Conservation (phyloP, 2,329 filamentous ascomycete species). For the Paecilomyces dactylethromorphus region DNA sequence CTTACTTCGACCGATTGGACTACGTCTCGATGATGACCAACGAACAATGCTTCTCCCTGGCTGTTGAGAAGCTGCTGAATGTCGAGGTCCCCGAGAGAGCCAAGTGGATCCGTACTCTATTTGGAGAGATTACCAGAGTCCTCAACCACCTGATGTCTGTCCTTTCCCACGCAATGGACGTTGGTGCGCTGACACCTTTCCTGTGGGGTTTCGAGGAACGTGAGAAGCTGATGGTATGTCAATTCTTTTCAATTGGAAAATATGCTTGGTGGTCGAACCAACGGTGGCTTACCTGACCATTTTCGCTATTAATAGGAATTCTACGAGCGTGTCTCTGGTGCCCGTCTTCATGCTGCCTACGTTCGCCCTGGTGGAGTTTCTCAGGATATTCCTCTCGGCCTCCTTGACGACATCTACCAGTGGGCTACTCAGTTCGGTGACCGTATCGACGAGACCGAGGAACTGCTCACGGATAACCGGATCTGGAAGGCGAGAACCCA, state of each 20-base stretch:
- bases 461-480: conserved; percentile 97
- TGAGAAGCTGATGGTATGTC: conserved; percentile 95
- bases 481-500: conserved; percentile 96
- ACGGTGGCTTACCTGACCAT: conserved; percentile 10
- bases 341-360: conserved; percentile 94
- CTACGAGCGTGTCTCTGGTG: conserved; percentile 97
- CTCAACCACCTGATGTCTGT: conserved; percentile 98
- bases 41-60: conserved; percentile 93
- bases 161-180: conserved; percentile 96
- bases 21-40: conserved; percentile 99
- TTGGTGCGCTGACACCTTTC: conserved; percentile 95
- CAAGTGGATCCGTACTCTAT: conserved; percentile 94
- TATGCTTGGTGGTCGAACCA: background rate
- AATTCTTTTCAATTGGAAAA: background rate
- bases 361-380: conserved; percentile 93
- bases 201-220: conserved; percentile 99
- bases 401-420: conserved; percentile 98
- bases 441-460: conserved; percentile 97
- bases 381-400: conserved; percentile 86
- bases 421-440: conserved; percentile 99
- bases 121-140: conserved; percentile 88
- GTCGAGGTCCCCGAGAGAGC: conserved; percentile 91
- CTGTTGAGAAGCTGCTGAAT: conserved; percentile 96
- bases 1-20: conserved; percentile 97
- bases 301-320: conserved; percentile 65